Conservation (phyloP, 2,329 filamentous ascomycete genomes). For the Fusarium sp. region DNA sequence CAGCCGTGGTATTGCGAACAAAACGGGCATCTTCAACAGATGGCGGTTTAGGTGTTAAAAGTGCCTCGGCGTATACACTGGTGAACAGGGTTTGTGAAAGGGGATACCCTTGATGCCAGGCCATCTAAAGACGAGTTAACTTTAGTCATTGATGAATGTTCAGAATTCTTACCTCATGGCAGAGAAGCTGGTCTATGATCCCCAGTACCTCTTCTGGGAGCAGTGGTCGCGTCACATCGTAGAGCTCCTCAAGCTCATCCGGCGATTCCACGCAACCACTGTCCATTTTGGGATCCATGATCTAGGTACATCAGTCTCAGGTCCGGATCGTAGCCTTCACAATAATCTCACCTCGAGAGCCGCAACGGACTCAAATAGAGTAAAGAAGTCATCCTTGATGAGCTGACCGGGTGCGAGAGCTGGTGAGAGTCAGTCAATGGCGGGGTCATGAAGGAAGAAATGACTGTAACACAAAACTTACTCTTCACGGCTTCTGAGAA, state of each 20-base stretch:
- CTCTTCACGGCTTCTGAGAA: conserved; percentile 65
- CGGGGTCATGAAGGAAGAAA: conserved; percentile 15
- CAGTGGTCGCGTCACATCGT: conserved; percentile 76
- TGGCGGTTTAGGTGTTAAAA: conserved; percentile 77
- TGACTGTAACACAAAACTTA: conserved; percentile 48
- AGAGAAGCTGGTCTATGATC: conserved; percentile 93
- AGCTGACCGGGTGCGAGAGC: conserved; percentile 83
- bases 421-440: conserved; percentile 52
- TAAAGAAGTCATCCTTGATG: conserved; percentile 94
- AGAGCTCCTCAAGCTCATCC: conserved; percentile 85
- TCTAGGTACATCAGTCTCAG: conserved; percentile 64
- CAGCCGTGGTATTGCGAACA: conserved; percentile 49
- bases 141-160: too few relatives aligned
- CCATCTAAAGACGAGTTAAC: conserved; percentile 69
- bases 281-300: conserved; percentile 99
- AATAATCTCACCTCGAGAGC: conserved; percentile 73
- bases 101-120: conserved; percentile 96
- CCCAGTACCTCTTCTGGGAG: conserved; percentile 85
- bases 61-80: conserved; percentile 86
- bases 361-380: conserved; percentile 92
- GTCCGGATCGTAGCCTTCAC: too few relatives aligned
- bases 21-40: conserved; percentile 75
- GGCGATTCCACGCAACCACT: conserved; percentile 84
- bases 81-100: conserved; percentile 95
- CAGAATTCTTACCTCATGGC: conserved; percentile 75